phyloP scores from a whole-genome alignment of 1,284 basidiomycete genomes.

The Leccinum solheimii region DNA sequence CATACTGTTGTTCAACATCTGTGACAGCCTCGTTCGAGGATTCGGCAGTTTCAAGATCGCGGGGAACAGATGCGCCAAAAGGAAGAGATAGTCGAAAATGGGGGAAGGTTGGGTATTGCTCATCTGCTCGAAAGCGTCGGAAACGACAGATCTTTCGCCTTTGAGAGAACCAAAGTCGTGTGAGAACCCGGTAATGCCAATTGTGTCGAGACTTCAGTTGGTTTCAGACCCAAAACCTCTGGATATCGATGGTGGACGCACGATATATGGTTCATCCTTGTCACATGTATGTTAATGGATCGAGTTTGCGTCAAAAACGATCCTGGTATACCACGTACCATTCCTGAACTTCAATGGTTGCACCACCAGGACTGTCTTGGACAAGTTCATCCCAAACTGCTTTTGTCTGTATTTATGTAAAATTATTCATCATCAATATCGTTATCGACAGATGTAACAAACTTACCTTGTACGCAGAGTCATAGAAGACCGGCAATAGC shows the following conservation, averaged over 20 bases:
- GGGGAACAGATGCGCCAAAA: conserved; percentile 47
- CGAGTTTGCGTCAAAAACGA: neutral
- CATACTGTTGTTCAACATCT: conserved; percentile 41
- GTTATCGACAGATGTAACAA: neutral
- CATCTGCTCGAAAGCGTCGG: conserved; percentile 48
- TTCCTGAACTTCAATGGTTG: conserved; percentile 52
- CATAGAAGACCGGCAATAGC: conserved; percentile 45
- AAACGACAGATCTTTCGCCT: conserved; percentile 46
- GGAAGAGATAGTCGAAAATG: conserved; percentile 37
- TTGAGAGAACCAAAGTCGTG: conserved; percentile 57
- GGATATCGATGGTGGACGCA: conserved; percentile 8
- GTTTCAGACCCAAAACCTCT: neutral
- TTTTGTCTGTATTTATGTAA: conserved; percentile 42
- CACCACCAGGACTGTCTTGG: conserved; percentile 31
- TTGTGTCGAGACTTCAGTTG: conserved; percentile 48
- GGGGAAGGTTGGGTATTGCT: conserved; percentile 29
- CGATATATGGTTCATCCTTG: conserved; percentile 32
- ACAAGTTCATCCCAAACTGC: conserved; percentile 50
- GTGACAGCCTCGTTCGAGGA: conserved; percentile 36
- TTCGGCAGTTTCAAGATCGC: conserved; percentile 47
- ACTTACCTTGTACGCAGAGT: conserved; percentile 35
- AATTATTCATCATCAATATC: neutral
- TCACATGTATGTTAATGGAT: conserved; percentile 39
- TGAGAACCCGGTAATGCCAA: conserved; percentile 60
- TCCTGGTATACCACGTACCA: conserved; percentile 40